phyloP scores from a whole-genome alignment of 495 filamentous ascomycete species.

The Neurospora sp. region DNA sequence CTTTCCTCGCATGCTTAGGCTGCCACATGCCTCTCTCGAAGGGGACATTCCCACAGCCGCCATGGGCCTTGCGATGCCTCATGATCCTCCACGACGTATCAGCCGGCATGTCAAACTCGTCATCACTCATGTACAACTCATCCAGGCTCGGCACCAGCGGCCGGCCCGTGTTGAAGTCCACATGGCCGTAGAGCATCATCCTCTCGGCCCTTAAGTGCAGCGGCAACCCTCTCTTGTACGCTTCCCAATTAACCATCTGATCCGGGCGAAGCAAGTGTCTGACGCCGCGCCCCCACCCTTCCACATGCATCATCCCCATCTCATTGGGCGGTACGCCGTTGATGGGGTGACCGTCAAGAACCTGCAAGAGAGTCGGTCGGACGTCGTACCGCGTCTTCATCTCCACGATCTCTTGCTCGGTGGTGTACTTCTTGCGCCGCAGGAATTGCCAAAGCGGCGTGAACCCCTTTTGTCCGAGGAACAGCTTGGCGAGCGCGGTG shows the following conservation, averaged over 20 bases:
- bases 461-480: conserved; percentile 50
- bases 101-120: conserved; percentile 10
- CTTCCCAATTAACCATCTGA: conserved; percentile 44
- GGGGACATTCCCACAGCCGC: conserved; percentile 23
- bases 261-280: conserved; percentile 42
- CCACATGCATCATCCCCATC: conserved; percentile 39
- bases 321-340: conserved; percentile 39
- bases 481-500: conserved; percentile 37
- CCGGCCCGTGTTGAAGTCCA: conserved; percentile 32
- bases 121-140: conserved; percentile 39
- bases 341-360: conserved; percentile 11
- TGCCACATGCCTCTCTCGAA: conserved; percentile 22
- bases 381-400: conserved; percentile 36
- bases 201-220: conserved; percentile 33
- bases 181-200: conserved; percentile 48
- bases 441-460: conserved; percentile 40
- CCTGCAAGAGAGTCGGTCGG: conserved; percentile 1
- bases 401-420: conserved; percentile 30
- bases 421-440: conserved; percentile 27
- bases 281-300: conserved; percentile 38
- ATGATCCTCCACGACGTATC: conserved; percentile 3
- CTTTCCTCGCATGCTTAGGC: conserved; percentile 25
- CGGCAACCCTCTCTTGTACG: conserved; percentile 32
- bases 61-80: conserved; percentile 7
- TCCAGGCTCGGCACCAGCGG: conserved; percentile 27